Percentiles rank a stretch among this genome's conserved stretches.
These are phyloP conservation scores for Leptodermis oblonga DNA, from an alignment of 257 asterid species.

Conservation along the genomic window DNA sequence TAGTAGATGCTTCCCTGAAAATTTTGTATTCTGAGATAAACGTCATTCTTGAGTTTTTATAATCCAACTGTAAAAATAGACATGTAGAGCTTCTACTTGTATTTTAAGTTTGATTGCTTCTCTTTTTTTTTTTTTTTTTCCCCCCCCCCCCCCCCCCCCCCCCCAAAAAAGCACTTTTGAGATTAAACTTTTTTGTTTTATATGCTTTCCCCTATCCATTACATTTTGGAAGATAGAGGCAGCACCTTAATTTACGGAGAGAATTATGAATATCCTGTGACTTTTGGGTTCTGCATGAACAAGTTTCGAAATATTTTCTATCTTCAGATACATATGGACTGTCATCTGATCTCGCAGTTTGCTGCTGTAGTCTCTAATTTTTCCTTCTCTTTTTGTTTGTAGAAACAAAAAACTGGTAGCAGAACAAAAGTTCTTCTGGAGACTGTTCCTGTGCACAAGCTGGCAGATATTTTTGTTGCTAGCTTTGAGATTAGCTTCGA, in stretches of 20 bases:
- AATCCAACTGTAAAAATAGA: background rate
- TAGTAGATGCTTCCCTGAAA: background rate
- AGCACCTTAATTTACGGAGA: background rate
- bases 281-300: background rate
- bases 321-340: background rate
- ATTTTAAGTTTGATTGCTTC: background rate
- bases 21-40: background rate
- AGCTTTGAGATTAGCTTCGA: slow-evolving; percentile 97
- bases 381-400: slow-evolving; percentile 11
- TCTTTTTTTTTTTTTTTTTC: background rate
- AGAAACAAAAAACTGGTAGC: slow-evolving; percentile 98
- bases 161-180: background rate
- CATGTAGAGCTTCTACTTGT: background rate
- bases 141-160: too few relatives aligned
- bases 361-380: background rate
- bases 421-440: slow-evolving; percentile 92
- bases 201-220: background rate
- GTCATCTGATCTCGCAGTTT: background rate
- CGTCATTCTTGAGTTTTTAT: background rate
- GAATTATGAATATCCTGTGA: background rate
- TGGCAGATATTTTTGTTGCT: slow-evolving; percentile 98
- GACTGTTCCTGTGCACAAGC: slow-evolving; percentile 93
- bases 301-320: background rate
- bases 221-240: background rate
- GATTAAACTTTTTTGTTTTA: background rate